A percentile compares a stretch with the other conserved stretches of the same genome.
These are phyloP conservation scores for Candida krabiensis DNA, from an alignment of 805 yeast genomes.

Conservation along the genomic window DNA sequence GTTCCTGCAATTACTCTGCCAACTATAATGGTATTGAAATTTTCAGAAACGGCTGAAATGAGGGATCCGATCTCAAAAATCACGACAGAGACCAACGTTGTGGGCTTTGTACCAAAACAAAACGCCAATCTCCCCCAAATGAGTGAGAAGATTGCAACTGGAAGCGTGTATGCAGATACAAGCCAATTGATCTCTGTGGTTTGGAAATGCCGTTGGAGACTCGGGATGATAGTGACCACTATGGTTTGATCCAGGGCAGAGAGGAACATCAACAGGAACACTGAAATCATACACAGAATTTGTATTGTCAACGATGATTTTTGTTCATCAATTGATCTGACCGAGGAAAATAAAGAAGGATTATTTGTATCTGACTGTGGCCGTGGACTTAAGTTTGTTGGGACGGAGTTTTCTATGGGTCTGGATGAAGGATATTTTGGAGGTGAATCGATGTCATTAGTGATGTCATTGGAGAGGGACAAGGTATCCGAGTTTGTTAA, in stretches of 20 bases:
- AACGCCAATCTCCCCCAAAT: constrained; percentile 58
- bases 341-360: no score
- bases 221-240: constrained; percentile 50
- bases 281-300: constrained; percentile 14
- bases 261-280: constrained; percentile 22
- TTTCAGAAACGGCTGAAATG: constrained; percentile 52
- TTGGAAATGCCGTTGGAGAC: constrained; percentile 47
- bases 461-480: no score
- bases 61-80: constrained; percentile 65
- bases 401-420: no score
- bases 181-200: constrained; percentile 60
- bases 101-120: constrained; percentile 54
- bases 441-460: no score
- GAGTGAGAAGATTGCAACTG: constrained; percentile 54
- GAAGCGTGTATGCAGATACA: constrained; percentile 53
- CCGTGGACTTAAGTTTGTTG: no score
- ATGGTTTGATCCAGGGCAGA: constrained; percentile 61
- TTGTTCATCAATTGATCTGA: not conserved
- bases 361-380: no score
- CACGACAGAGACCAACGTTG: constrained; percentile 45
- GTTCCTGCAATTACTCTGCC: constrained; percentile 72
- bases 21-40: constrained; percentile 60
- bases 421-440: no score
- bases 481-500: no score
- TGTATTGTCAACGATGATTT: constrained; percentile 1